phyloP scores from a whole-genome alignment of 192 early-diverging fungal genomes.

The Coemansia umbellata region DNA sequence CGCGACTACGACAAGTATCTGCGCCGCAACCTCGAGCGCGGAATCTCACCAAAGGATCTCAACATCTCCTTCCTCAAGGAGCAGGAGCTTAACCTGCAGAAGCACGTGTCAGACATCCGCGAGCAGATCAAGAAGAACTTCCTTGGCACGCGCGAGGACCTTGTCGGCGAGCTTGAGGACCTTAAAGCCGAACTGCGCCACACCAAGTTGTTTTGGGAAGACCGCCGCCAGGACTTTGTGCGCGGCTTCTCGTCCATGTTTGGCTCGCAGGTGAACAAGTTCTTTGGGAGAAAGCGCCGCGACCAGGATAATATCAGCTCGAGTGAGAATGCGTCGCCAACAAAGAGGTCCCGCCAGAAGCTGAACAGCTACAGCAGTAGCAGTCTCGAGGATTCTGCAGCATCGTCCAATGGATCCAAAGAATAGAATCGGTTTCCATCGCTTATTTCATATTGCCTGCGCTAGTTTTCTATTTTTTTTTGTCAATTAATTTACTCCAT shows the following conservation, averaged over 20 bases:
- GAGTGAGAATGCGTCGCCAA: background rate
- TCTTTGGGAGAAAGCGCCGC: conserved; percentile 40
- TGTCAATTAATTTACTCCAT: background rate
- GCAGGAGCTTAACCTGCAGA: conserved; percentile 71
- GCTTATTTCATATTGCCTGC: background rate
- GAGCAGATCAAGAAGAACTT: conserved; percentile 66
- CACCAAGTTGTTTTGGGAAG: conserved; percentile 66
- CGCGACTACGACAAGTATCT: conserved; percentile 82
- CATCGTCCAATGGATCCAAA: no score
- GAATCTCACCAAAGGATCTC: conserved; percentile 74
- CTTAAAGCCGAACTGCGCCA: conserved; percentile 62
- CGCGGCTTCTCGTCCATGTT: conserved; percentile 67
- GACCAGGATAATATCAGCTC: conserved; percentile 1
- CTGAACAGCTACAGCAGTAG: background rate
- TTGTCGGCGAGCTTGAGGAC: conserved; percentile 59
- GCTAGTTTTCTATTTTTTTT: background rate
- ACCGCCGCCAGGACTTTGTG: conserved; percentile 71
- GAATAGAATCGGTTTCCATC: background rate
- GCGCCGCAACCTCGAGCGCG: conserved; percentile 79
- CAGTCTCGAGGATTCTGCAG: no score
- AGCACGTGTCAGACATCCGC: conserved; percentile 66
- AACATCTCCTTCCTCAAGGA: conserved; percentile 80
- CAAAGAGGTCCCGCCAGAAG: conserved; percentile 29
- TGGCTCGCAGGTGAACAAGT: conserved; percentile 51
- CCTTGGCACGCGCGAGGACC: conserved; percentile 60